Conservation (phyloP, 2,329 filamentous ascomycete species). For the Septoria linicola region DNA sequence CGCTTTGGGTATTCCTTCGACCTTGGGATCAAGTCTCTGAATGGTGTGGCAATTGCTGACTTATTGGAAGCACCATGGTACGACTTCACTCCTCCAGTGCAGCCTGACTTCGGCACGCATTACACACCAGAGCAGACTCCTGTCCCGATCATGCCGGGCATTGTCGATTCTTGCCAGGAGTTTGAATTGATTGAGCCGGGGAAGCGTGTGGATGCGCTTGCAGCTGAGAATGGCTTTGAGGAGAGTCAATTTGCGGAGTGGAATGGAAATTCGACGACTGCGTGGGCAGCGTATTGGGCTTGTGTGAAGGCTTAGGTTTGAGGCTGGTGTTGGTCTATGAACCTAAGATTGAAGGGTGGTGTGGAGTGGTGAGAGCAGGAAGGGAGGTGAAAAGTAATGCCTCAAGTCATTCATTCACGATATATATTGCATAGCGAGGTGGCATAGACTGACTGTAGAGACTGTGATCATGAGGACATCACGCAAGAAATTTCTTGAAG, state of each 20-base stretch:
- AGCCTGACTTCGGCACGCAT: slow-evolving; percentile 25
- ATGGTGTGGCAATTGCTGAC: background rate
- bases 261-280: slow-evolving; percentile 26
- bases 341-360: too few relatives aligned
- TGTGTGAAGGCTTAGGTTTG: slow-evolving; percentile 27
- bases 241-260: slow-evolving; percentile 23
- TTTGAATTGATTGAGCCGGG: slow-evolving; percentile 32
- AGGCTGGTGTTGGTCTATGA: too few relatives aligned
- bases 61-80: slow-evolving; percentile 19
- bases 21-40: background rate
- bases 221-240: slow-evolving; percentile 26
- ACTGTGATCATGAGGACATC: too few relatives aligned
- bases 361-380: too few relatives aligned
- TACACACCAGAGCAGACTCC: slow-evolving; percentile 31
- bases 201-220: slow-evolving; percentile 22
- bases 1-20: background rate
- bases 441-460: too few relatives aligned
- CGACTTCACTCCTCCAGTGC: slow-evolving; percentile 23
- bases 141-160: slow-evolving; percentile 36
- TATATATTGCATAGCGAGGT: too few relatives aligned
- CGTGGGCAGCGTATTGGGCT: slow-evolving; percentile 28
- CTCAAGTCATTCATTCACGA: too few relatives aligned
- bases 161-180: slow-evolving; percentile 33
- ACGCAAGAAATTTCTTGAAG: too few relatives aligned
- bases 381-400: too few relatives aligned